phyloP scores from a whole-genome alignment of 2,329 filamentous ascomycete genomes.

The Shiraia sp. region DNA sequence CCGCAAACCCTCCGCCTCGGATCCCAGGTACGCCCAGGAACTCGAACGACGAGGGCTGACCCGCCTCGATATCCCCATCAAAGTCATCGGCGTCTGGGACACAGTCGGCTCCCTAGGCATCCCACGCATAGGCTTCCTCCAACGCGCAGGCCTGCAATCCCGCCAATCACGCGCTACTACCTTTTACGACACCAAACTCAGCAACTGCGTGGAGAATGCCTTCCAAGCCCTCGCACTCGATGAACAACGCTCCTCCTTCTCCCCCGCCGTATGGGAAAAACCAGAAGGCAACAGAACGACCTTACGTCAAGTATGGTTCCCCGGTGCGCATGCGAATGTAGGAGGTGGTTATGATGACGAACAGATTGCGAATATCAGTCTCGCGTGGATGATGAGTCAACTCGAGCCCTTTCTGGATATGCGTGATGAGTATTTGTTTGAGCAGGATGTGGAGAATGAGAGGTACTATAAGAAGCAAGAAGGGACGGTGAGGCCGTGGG shows the following conservation, averaged over 20 bases:
- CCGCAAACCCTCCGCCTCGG: constrained; percentile 50
- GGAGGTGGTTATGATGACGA: constrained; percentile 53
- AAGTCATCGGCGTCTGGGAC: constrained; percentile 54
- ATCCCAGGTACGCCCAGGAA: constrained; percentile 50
- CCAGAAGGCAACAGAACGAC: constrained; percentile 49
- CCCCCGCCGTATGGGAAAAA: constrained; percentile 58
- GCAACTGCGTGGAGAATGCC: constrained; percentile 54
- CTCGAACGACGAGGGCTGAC: constrained; percentile 42
- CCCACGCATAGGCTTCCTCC: constrained; percentile 50
- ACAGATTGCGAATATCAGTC: constrained; percentile 55
- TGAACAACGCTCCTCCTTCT: constrained; percentile 56
- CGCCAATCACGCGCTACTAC: constrained; percentile 43
- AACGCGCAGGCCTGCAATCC: constrained; percentile 40
- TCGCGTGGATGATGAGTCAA: constrained; percentile 63
- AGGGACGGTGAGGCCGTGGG: constrained; percentile 52
- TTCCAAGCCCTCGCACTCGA: constrained; percentile 62
- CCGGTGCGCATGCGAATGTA: constrained; percentile 57
- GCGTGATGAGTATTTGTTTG: constrained; percentile 52
- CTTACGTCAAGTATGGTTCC: constrained; percentile 61
- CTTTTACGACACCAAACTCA: constrained; percentile 54
- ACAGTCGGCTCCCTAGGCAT: constrained; percentile 53
- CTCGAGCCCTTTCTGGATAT: constrained; percentile 54
- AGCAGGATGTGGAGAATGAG: constrained; percentile 52
- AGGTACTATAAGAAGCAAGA: constrained; percentile 49
- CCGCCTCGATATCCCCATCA: constrained; percentile 44